Evolutionary conservation across 2,329 filamentous ascomycete genomes (phyloP).

Genomic region (Rutstroemia sp.): DNA sequence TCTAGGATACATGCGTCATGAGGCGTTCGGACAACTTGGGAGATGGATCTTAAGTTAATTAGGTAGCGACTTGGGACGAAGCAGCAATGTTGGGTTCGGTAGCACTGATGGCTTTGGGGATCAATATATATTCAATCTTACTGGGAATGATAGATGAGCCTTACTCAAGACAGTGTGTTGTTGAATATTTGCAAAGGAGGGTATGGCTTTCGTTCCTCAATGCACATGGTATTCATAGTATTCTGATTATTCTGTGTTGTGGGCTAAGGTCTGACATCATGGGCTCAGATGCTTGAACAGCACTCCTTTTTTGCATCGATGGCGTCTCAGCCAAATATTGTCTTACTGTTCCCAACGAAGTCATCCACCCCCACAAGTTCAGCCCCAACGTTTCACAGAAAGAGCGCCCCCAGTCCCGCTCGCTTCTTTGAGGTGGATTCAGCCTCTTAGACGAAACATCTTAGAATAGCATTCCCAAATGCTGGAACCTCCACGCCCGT

Average conservation of each 20-base stretch:
- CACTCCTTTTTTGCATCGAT: not conserved
- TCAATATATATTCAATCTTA: not conserved
- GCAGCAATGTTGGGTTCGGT: not conserved
- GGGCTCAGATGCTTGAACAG: too few species aligned
- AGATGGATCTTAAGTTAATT: too few species aligned
- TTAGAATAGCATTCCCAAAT: not conserved
- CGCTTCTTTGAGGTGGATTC: not conserved
- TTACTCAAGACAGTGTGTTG: too few species aligned
- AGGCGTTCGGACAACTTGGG: conserved; percentile 4
- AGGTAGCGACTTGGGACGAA: too few species aligned
- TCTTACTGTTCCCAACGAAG: not conserved
- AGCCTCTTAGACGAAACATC: not conserved
- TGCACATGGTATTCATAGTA: too few species aligned
- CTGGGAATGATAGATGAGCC: not conserved
- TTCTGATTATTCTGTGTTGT: too few species aligned
- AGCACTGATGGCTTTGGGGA: not conserved
- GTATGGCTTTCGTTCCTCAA: too few species aligned
- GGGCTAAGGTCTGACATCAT: too few species aligned
- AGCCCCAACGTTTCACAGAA: not conserved
- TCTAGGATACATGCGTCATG: conserved; percentile 1
- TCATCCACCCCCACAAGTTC: not conserved
- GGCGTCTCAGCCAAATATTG: not conserved
- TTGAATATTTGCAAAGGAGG: too few species aligned
- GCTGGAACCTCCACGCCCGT: not conserved
- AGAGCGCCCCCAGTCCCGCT: not conserved